Conservation (phyloP, 2,329 filamentous ascomycete genomes). For the Lachnellula subtilissima region DNA sequence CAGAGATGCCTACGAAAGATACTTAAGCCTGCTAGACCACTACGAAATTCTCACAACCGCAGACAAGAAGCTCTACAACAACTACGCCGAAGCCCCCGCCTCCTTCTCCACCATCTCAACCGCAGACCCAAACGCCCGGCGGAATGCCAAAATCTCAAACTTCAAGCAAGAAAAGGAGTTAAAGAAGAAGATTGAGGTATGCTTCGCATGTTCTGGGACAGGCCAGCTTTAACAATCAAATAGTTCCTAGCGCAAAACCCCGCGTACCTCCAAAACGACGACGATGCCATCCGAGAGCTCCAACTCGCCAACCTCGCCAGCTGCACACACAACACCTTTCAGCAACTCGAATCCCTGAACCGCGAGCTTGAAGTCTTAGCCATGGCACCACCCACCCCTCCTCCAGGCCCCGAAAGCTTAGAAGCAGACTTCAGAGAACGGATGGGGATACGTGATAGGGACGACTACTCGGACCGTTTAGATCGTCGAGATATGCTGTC, state of each 20-base stretch:
- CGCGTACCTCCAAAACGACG: slow-evolving; percentile 64
- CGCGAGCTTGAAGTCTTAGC: slow-evolving; percentile 81
- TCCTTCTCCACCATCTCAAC: slow-evolving; percentile 67
- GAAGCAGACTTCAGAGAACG: slow-evolving; percentile 43
- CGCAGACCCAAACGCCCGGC: slow-evolving; percentile 59
- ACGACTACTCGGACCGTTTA: slow-evolving; percentile 66
- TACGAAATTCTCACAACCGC: slow-evolving; percentile 66
- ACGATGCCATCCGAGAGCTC: slow-evolving; percentile 74
- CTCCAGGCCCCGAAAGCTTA: slow-evolving; percentile 40
- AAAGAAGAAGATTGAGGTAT: slow-evolving; percentile 72
- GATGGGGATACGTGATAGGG: slow-evolving; percentile 34
- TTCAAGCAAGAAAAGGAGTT: slow-evolving; percentile 84
- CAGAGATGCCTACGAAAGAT: slow-evolving; percentile 69
- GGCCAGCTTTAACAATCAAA: slow-evolving; percentile 1
- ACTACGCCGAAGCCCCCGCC: slow-evolving; percentile 67
- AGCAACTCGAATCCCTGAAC: slow-evolving; percentile 79
- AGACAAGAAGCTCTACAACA: slow-evolving; percentile 65
- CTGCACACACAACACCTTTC: slow-evolving; percentile 74
- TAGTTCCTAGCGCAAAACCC: slow-evolving; percentile 58
- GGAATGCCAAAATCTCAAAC: slow-evolving; percentile 79
- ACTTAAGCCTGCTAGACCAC: slow-evolving; percentile 69
- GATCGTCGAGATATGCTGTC: slow-evolving; percentile 56
- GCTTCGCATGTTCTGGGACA: slow-evolving; percentile 28
- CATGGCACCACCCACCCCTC: slow-evolving; percentile 56
- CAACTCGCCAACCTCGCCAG: slow-evolving; percentile 72